Evolutionary conservation across 176 grass and related monocot genomes (phyloP), one percentile per base, ranked within the genome.

Genomic region (Bolboschoenus planiculmis): DNA sequence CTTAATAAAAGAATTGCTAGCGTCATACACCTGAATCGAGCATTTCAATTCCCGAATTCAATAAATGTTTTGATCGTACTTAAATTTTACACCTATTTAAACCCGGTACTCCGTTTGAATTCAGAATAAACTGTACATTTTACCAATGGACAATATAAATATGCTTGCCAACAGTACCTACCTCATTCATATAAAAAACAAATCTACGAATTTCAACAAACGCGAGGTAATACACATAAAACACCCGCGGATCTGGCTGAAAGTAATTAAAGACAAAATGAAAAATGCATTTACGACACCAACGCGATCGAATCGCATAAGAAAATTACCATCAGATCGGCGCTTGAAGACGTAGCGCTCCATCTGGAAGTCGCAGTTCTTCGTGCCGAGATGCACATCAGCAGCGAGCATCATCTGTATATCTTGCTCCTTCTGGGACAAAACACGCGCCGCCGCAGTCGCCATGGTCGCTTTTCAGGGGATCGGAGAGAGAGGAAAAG

Each of bases 321-420:
- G 34, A 0, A 10, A 61, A n/a, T 23, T 98, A 98, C 92, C 95
- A 57, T 98, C 92, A 24, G 84, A 74, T 43, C 89, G 85, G 77
- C 95, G 87, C 85, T 95, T 93, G 83, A 84, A 95, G 83, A 90
- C 87, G 84, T 98, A 98, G 43, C 95, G 92, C 87, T 98, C 95
- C 92, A 98, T 98, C 82, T 98, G 92, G 84, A 98, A 98, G 63
- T 98, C 90, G 82, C 92, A 95, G 85, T 98, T 95, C 87, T 95
- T 98, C 71, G 95, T 95, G 85, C 95, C 95, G 5, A 98, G 92
- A 66, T 98, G 95, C 85, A 94, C 95, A 50, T 95, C 95, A 13
- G 95, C 90, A 2, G 95, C 95, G 26, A 98, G 87, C 92, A 98
- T 89, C 95, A 98, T 98, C 79, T 95, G 92, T 1, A 93, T 88